A percentile compares a stretch with the other conserved stretches of the same genome.
These are phyloP conservation scores for Akanthomyces muscarius DNA, from an alignment of 2,329 filamentous ascomycete genomes.

Conservation along the genomic window DNA sequence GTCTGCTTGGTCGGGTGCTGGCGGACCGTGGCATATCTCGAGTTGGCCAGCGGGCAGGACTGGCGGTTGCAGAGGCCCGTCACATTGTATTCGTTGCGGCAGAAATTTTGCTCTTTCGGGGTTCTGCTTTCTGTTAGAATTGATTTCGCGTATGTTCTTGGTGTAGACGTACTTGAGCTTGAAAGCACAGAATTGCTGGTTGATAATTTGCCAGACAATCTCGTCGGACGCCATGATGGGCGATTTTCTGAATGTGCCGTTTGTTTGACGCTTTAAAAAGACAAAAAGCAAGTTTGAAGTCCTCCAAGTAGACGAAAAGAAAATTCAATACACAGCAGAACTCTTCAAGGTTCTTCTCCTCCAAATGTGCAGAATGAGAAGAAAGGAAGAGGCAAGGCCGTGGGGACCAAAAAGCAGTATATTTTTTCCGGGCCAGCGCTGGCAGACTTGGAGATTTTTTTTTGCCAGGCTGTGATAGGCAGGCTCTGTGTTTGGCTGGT, in stretches of 20 bases:
- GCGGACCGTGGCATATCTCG: constrained; percentile 86
- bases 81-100: constrained; percentile 90
- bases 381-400: not conserved
- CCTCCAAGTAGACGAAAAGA: too few relatives aligned
- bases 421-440: constrained; percentile 16
- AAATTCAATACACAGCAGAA: not conserved
- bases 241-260: not conserved
- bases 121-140: constrained; percentile 50
- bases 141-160: not conserved
- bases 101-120: constrained; percentile 86
- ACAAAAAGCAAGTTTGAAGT: not conserved
- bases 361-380: not conserved
- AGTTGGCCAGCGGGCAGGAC: constrained; percentile 87
- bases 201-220: constrained; percentile 96
- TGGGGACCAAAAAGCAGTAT: constrained; percentile 13
- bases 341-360: not conserved
- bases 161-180: constrained; percentile 72
- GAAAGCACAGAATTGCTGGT: constrained; percentile 91
- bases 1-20: constrained; percentile 74
- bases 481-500: not conserved
- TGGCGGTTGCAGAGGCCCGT: constrained; percentile 80
- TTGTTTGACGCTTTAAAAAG: not conserved
- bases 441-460: constrained; percentile 21
- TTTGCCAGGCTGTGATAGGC: constrained; percentile 21
- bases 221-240: constrained; percentile 80